Percentiles rank a stretch among this genome's conserved stretches.
phyloP scores from a whole-genome alignment of 2,329 filamentous ascomycete species.

The Polytolypa hystricis region DNA sequence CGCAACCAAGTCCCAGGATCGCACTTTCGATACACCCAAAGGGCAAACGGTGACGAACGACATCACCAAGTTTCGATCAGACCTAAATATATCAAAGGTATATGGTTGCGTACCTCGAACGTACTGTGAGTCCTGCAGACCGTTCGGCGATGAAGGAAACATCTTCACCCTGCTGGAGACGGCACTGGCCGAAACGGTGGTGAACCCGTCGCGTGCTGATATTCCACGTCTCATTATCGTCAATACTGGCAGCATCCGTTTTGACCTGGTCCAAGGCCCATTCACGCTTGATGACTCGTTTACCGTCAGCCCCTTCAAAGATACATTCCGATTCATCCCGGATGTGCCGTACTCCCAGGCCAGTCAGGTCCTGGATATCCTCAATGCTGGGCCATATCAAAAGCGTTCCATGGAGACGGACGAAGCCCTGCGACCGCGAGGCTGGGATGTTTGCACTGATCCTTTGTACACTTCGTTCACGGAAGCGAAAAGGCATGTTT shows the following conservation, averaged over 20 bases:
- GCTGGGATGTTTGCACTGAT: conserved; percentile 11
- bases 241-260: conserved; percentile 51
- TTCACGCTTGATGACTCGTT: conserved; percentile 40
- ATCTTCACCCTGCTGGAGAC: conserved; percentile 45
- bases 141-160: conserved; percentile 42
- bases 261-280: conserved; percentile 51
- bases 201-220: conserved; percentile 39
- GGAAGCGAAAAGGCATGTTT: conserved; percentile 4
- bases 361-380: conserved; percentile 16
- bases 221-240: conserved; percentile 46
- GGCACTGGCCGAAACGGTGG: conserved; percentile 41
- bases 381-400: conserved; percentile 19
- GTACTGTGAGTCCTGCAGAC: conserved; percentile 45
- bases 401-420: conserved; percentile 15
- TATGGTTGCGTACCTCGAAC: conserved; percentile 51
- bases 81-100: conserved; percentile 45
- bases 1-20: conserved; percentile 38
- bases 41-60: conserved; percentile 38
- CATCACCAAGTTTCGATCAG: conserved; percentile 41
- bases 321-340: conserved; percentile 20
- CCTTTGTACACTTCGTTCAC: conserved; percentile 12
- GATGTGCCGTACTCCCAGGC: conserved; percentile 22
- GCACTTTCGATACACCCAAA: conserved; percentile 39
- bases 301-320: conserved; percentile 19
- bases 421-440: conserved; percentile 7